phyloP scores from a whole-genome alignment of 1,284 basidiomycete genomes.

The Naganishia albida region DNA sequence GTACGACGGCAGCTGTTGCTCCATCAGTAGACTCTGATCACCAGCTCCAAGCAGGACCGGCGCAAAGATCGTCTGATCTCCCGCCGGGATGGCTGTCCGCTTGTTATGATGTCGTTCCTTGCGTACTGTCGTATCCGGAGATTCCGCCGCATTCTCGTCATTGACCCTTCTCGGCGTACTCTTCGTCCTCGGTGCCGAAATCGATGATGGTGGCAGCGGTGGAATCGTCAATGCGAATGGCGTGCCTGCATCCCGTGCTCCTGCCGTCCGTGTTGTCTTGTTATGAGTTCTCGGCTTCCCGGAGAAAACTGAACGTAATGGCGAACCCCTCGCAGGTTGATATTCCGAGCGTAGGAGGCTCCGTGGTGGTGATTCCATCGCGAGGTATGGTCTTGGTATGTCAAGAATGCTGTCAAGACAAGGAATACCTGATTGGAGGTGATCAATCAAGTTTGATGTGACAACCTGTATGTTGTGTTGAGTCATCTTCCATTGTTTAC shows the following conservation, averaged over 20 bases:
- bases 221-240: constrained; percentile 27
- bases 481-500: constrained; percentile 25
- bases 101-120: not conserved
- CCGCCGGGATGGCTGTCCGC: not conserved
- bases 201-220: constrained; percentile 9
- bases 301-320: constrained; percentile 9
- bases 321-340: constrained; percentile 11
- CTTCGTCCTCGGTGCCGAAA: not conserved
- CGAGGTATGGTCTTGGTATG: not conserved
- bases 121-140: not conserved
- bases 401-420: not conserved
- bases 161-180: not conserved
- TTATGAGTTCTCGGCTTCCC: no score
- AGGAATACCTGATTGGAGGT: no score
- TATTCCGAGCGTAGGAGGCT: not conserved
- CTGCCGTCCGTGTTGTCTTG: not conserved
- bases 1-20: constrained; percentile 21
- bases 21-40: constrained; percentile 17
- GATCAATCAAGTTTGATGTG: constrained; percentile 1
- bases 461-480: constrained; percentile 20
- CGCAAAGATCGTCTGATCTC: constrained; percentile 24
- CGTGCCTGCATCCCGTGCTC: not conserved
- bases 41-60: constrained; percentile 2
- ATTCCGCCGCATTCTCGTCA: constrained; percentile 13
- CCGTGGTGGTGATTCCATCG: constrained; percentile 7